Evolutionary conservation across 2,329 filamentous ascomycete species (phyloP), one percentile per base, ranked within the genome.

Genomic region (Akanthomyces uredinophilus): DNA sequence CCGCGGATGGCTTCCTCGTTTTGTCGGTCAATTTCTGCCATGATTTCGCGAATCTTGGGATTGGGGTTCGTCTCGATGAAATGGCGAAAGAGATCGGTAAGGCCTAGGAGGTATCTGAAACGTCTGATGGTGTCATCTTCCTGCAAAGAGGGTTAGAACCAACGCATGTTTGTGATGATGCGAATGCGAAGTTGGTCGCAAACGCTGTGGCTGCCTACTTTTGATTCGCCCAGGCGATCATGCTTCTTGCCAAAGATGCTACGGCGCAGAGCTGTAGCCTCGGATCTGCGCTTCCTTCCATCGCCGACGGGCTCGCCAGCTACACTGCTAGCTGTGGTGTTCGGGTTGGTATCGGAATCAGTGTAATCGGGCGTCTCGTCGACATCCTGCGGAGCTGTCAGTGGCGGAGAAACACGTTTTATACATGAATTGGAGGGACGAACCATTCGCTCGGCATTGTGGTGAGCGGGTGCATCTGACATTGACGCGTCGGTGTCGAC

Each of bases 21-120:
- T 73, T 96, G 93, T 52, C 91, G 88, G 75, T 99, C 95, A 70
- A 98, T 97, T 75, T 97, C 91, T 56, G 85, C 84, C 83, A 98
- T 95, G 68, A 97, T 92, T 63, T 96, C 91, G 69, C 94, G 91
- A 70, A 98, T 95, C 69, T 91, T 91, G 18, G 95, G 94, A 71
- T 99, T 93, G 5, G 93, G 94, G 72, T 97, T 99, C 10, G 92
- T 92, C 72, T 98, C 93, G 77, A 99, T 99, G 75, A 99, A 99
- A 77, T 99, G 95, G 66, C 96, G 92, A 80, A 99, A 99, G 22
- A 99, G 82, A 71, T 99, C 95, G 18, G 95, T 99, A 58, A 99
- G 81, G 29, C 96, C 96, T 16, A 99, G 84, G 1, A 99, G 84
- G 74, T 99, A 99, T 66, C 92, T 88, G 74, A 99, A 99, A 73